These are phyloP conservation scores for Microthyrium microscopicum DNA, from an alignment of 2,329 filamentous ascomycete genomes.

Conservation along the genomic window DNA sequence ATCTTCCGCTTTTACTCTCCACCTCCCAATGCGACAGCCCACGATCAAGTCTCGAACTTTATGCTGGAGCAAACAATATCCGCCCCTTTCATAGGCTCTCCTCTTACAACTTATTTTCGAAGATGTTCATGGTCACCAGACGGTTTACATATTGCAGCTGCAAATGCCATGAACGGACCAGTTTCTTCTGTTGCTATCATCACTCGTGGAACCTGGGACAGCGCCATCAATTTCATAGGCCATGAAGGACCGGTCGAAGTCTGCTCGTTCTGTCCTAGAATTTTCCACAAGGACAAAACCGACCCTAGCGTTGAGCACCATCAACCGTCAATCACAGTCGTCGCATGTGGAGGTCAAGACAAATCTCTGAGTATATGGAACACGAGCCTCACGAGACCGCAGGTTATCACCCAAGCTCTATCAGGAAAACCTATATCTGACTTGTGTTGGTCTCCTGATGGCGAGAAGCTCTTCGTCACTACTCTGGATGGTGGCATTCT, in stretches of 20 bases:
- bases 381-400: conserved; percentile 79
- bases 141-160: conserved; percentile 88
- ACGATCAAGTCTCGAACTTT: conserved; percentile 96
- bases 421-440: conserved; percentile 87
- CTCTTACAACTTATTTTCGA: conserved; percentile 90
- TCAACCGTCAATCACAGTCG: conserved; percentile 61
- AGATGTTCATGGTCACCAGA: conserved; percentile 96
- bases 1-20: conserved; percentile 91
- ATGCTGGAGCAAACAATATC: conserved; percentile 83
- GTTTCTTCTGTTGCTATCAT: conserved; percentile 96
- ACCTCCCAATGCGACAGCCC: conserved; percentile 74
- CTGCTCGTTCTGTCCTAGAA: conserved; percentile 83
- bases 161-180: conserved; percentile 92
- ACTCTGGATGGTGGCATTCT: conserved; percentile 84
- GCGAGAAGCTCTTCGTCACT: conserved; percentile 68
- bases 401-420: conserved; percentile 79
- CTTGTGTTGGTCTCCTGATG: conserved; percentile 84
- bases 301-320: conserved; percentile 30
- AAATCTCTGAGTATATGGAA: conserved; percentile 97
- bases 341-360: conserved; percentile 91
- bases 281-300: conserved; percentile 56
- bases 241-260: conserved; percentile 96
- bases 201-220: conserved; percentile 80
- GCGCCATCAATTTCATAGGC: conserved; percentile 91
- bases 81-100: conserved; percentile 74